phyloP scores from a whole-genome alignment of 2,329 filamentous ascomycete genomes.

The Clonostachys rosea region DNA sequence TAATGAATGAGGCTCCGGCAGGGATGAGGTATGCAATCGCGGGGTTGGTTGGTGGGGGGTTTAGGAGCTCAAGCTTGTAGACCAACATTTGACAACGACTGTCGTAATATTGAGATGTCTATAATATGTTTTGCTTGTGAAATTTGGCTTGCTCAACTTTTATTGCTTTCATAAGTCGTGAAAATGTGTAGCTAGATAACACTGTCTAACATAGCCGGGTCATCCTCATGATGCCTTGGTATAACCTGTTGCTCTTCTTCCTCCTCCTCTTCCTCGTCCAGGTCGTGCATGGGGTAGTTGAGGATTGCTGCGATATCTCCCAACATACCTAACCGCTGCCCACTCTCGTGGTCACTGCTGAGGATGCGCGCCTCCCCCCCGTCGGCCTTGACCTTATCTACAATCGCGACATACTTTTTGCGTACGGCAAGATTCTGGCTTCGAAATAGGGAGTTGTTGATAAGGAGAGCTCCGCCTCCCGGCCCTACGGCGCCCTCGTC shows the following conservation, averaged over 20 bases:
- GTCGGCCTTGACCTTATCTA: slow-evolving; percentile 81
- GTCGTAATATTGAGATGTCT: too few relatives aligned
- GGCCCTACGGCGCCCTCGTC: slow-evolving; percentile 83
- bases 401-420: slow-evolving; percentile 76
- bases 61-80: too few relatives aligned
- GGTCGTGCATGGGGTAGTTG: slow-evolving; percentile 80
- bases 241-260: slow-evolving; percentile 12
- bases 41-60: too few relatives aligned
- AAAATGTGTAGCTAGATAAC: slow-evolving; percentile 17
- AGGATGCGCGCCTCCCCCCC: slow-evolving; percentile 87
- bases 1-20: too few relatives aligned
- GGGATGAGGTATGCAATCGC: too few relatives aligned
- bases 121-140: too few relatives aligned
- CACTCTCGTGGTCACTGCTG: slow-evolving; percentile 92
- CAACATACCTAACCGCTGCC: slow-evolving; percentile 74
- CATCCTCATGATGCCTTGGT: slow-evolving; percentile 14
- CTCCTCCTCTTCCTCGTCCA: slow-evolving; percentile 65
- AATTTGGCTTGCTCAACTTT: too few relatives aligned
- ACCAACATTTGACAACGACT: too few relatives aligned
- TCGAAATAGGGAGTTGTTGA: slow-evolving; percentile 85
- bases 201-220: slow-evolving; percentile 20
- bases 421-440: slow-evolving; percentile 73
- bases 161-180: too few relatives aligned
- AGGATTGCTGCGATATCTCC: slow-evolving; percentile 87
- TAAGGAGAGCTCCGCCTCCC: slow-evolving; percentile 78